Conservation (phyloP, 1,284 basidiomycete genomes). For the Sanghuangporus baumii region DNA sequence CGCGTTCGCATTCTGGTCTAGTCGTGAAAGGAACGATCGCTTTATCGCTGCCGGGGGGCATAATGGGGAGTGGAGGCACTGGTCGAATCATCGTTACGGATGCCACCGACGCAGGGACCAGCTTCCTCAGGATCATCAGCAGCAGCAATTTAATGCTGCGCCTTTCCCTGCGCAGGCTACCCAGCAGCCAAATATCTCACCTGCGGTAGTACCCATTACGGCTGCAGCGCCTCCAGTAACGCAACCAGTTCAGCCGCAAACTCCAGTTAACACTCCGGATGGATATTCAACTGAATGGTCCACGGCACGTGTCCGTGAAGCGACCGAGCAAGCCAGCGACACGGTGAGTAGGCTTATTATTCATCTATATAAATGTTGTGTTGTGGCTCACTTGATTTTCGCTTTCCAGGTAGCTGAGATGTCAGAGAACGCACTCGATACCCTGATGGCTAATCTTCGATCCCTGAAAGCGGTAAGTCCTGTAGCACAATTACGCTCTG, state of each 20-base stretch:
- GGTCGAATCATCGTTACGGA: not conserved
- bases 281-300: conserved; percentile 11
- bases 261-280: not conserved
- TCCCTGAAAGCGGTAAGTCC: conserved; percentile 51
- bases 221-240: not conserved
- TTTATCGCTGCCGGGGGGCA: conserved; percentile 29
- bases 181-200: not conserved
- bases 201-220: not conserved
- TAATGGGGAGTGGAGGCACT: conserved; percentile 27
- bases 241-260: not conserved
- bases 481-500: not conserved
- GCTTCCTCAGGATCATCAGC: not conserved
- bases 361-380: not conserved
- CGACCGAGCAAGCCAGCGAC: conserved; percentile 49
- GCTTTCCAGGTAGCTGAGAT: conserved; percentile 49
- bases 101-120: not conserved
- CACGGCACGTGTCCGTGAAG: conserved; percentile 37
- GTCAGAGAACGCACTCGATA: conserved; percentile 65
- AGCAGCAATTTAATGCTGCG: not conserved
- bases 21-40: conserved; percentile 21
- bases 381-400: not conserved
- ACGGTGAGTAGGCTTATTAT: conserved; percentile 35
- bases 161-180: not conserved
- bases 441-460: conserved; percentile 49
- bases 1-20: conserved; percentile 42